These are phyloP conservation scores for Emericellopsis atlantica DNA, from an alignment of 2,329 filamentous ascomycete species.

Conservation along the genomic window DNA sequence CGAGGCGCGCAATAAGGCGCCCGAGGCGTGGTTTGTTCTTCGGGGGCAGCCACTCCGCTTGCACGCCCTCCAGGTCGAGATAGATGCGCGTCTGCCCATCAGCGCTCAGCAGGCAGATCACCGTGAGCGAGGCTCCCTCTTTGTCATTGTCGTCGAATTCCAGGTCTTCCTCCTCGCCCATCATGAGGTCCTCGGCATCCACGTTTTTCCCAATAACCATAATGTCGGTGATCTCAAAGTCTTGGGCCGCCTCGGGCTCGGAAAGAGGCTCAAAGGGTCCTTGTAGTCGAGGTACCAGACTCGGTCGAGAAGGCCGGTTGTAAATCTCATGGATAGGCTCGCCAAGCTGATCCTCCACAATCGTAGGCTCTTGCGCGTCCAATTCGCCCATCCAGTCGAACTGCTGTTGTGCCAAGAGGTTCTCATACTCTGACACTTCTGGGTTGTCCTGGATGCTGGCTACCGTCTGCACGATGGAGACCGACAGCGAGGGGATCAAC, in stretches of 20 bases:
- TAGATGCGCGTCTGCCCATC: constrained; percentile 50
- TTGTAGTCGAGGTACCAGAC: constrained; percentile 45
- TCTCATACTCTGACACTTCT: constrained; percentile 35
- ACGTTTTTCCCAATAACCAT: constrained; percentile 50
- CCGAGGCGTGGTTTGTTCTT: constrained; percentile 34
- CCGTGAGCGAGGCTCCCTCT: constrained; percentile 45
- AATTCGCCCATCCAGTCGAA: constrained; percentile 56
- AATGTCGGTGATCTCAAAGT: constrained; percentile 48
- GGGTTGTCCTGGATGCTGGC: constrained; percentile 49
- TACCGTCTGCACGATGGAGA: constrained; percentile 67
- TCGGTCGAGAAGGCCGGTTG: constrained; percentile 41
- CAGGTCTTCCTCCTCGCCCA: constrained; percentile 48
- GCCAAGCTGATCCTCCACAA: constrained; percentile 34
- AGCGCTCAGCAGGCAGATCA: constrained; percentile 47
- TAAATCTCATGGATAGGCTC: constrained; percentile 43
- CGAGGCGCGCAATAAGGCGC: constrained; percentile 21
- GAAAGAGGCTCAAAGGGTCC: constrained; percentile 48
- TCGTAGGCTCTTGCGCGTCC: constrained; percentile 46
- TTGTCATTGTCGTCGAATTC: constrained; percentile 35
- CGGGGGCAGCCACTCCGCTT: constrained; percentile 54
- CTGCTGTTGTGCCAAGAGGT: constrained; percentile 49
- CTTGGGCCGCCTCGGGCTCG: constrained; percentile 42
- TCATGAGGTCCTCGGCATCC: constrained; percentile 46
- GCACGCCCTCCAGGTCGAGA: constrained; percentile 47
- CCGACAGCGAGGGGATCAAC: constrained; percentile 68